Evolutionary conservation across 352 stramenopile genomes (phyloP).

Genomic region (Globisporangium yorkense): DNA sequence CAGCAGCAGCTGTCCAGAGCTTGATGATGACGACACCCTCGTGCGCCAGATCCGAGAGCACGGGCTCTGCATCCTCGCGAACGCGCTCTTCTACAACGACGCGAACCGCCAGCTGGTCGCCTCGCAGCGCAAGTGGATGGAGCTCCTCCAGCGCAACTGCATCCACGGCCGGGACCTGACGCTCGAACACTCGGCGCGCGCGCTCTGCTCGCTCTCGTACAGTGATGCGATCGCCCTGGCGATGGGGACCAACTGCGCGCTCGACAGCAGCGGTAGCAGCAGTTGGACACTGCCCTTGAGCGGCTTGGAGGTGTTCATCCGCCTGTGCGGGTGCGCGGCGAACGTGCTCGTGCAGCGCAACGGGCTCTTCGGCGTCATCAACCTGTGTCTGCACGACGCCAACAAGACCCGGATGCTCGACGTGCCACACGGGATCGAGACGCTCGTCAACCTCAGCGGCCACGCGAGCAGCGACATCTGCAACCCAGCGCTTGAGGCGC

Average conservation of each 20-base stretch:
- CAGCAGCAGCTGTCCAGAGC: conserved; percentile 6
- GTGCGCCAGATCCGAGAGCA: conserved; percentile 52
- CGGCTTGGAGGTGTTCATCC: conserved; percentile 44
- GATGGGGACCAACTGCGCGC: conserved; percentile 23
- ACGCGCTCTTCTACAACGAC: conserved; percentile 89
- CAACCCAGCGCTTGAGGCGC: conserved; percentile 60
- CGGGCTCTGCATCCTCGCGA: conserved; percentile 70
- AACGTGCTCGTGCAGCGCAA: conserved; percentile 43
- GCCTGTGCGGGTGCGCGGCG: conserved; percentile 27
- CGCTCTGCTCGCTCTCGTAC: conserved; percentile 78
- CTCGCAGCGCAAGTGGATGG: conserved; percentile 44
- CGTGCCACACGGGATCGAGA: conserved; percentile 69
- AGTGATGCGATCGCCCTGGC: conserved; percentile 65
- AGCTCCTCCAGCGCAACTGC: conserved; percentile 48
- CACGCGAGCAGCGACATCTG: conserved; percentile 50
- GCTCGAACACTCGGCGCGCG: conserved; percentile 71
- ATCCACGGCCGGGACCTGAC: conserved; percentile 18
- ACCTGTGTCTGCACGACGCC: conserved; percentile 78
- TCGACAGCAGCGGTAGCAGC: neutral
- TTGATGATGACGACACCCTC: conserved; percentile 9
- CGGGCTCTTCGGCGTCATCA: conserved; percentile 72
- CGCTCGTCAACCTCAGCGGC: conserved; percentile 70
- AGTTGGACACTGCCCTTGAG: conserved; percentile 16
- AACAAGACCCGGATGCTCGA: conserved; percentile 78
- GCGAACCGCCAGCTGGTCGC: conserved; percentile 73